phyloP scores from a whole-genome alignment of 2,329 filamentous ascomycete genomes.

The Cladosporium oxysporum region DNA sequence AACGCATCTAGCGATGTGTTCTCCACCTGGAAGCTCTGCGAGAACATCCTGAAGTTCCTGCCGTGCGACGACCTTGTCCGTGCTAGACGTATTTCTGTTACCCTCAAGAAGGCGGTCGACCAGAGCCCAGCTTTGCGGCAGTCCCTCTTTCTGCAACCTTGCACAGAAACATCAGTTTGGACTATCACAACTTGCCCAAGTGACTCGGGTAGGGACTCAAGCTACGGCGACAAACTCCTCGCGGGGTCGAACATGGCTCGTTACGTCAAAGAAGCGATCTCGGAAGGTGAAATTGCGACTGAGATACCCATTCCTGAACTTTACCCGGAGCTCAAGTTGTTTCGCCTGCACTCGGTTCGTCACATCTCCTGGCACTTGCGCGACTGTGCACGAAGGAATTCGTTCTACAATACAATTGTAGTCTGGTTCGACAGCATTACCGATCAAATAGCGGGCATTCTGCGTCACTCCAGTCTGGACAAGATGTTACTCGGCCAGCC shows the following conservation, averaged over 20 bases:
- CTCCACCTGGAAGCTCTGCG: not conserved
- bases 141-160: not conserved
- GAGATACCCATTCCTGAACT: not conserved
- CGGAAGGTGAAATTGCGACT: not conserved
- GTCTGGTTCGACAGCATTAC: not conserved
- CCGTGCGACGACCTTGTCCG: not conserved
- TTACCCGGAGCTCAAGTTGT: not conserved
- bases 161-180: not conserved
- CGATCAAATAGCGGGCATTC: not conserved
- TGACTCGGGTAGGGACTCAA: not conserved
- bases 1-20: not conserved
- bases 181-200: not conserved
- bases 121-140: not conserved
- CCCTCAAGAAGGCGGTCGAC: not conserved
- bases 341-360: not conserved
- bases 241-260: not conserved
- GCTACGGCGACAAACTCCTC: not conserved
- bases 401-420: not conserved
- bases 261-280: not conserved
- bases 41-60: not conserved
- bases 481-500: not conserved
- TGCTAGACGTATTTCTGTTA: not conserved
- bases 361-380: not conserved
- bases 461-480: not conserved
- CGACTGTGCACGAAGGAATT: not conserved